Evolutionary conservation across 1,284 basidiomycete genomes (phyloP).

Genomic region (Puccinia triticina): DNA sequence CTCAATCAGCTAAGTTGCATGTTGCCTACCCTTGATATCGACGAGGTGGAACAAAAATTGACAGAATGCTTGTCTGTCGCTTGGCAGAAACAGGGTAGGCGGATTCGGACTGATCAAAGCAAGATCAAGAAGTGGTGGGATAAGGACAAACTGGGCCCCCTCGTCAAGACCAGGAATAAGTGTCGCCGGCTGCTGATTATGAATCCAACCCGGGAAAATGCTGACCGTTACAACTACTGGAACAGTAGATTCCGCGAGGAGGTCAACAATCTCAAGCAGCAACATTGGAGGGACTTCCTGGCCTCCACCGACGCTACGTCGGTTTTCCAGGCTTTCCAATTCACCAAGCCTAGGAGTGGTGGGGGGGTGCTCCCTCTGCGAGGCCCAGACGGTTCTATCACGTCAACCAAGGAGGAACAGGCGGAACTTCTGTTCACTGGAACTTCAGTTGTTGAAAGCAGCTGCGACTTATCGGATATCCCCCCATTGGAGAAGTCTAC

Average conservation of each 20-base stretch:
- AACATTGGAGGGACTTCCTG: not conserved
- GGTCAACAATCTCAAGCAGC: not conserved
- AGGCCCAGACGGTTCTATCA: not conserved
- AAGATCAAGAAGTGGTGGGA: conserved; percentile 25
- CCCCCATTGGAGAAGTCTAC: not conserved
- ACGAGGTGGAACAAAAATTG: too few species aligned
- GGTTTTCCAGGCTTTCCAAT: not conserved
- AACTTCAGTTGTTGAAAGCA: not conserved
- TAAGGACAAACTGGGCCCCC: conserved; percentile 7
- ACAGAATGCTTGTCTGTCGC: too few species aligned
- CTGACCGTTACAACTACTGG: not conserved
- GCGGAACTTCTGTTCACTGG: not conserved
- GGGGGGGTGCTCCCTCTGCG: not conserved
- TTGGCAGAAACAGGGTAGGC: too few species aligned
- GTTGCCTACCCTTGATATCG: too few species aligned
- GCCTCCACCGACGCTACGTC: too few species aligned
- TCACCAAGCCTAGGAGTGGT: not conserved
- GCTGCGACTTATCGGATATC: not conserved
- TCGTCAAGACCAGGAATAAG: not conserved
- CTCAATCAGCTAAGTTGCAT: too few species aligned
- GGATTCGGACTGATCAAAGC: not conserved
- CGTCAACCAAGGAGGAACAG: not conserved
- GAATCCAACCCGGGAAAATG: not conserved
- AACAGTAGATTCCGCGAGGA: too few species aligned
- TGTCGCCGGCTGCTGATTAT: not conserved